phyloP scores from a whole-genome alignment of 495 filamentous ascomycete genomes.

The Penicillium verhagenii region DNA sequence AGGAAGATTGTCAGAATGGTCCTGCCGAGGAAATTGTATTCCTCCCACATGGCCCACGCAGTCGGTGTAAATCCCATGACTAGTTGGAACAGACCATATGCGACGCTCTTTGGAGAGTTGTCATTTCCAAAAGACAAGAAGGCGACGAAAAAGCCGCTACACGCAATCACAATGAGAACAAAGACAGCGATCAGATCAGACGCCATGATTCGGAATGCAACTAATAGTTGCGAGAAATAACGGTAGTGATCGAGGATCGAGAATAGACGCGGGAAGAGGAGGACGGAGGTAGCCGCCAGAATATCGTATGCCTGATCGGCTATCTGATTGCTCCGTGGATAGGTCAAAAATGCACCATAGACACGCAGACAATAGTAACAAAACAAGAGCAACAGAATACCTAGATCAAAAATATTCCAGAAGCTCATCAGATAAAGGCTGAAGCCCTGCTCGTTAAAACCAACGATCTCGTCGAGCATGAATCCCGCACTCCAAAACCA shows the following conservation, averaged over 20 bases:
- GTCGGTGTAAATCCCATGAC: slow-evolving; percentile 84
- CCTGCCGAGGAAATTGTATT: slow-evolving; percentile 76
- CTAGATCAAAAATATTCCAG: slow-evolving; percentile 93
- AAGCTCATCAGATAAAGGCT: slow-evolving; percentile 94
- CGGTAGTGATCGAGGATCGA: slow-evolving; percentile 89
- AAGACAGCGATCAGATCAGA: slow-evolving; percentile 82
- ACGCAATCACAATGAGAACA: slow-evolving; percentile 76
- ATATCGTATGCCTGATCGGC: slow-evolving; percentile 87
- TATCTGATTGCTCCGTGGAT: slow-evolving; percentile 58
- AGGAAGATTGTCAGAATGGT: slow-evolving; percentile 75
- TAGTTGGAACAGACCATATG: slow-evolving; percentile 88
- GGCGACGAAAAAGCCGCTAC: slow-evolving; percentile 91
- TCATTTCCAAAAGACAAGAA: slow-evolving; percentile 75
- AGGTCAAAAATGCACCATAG: slow-evolving; percentile 77
- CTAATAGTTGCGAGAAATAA: slow-evolving; percentile 91
- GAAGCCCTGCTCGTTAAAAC: slow-evolving; percentile 91
- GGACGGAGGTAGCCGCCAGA: slow-evolving; percentile 81
- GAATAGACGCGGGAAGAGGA: slow-evolving; percentile 87
- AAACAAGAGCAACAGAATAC: slow-evolving; percentile 81
- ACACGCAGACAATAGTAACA: slow-evolving; percentile 86
- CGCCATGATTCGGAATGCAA: slow-evolving; percentile 90
- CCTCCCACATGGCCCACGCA: slow-evolving; percentile 70
- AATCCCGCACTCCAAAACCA: slow-evolving; percentile 98
- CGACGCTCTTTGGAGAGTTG: slow-evolving; percentile 63
- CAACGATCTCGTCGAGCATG: slow-evolving; percentile 93